phyloP scores from a whole-genome alignment of 345 rosid species.

The Chamaenerion angustifolium region DNA sequence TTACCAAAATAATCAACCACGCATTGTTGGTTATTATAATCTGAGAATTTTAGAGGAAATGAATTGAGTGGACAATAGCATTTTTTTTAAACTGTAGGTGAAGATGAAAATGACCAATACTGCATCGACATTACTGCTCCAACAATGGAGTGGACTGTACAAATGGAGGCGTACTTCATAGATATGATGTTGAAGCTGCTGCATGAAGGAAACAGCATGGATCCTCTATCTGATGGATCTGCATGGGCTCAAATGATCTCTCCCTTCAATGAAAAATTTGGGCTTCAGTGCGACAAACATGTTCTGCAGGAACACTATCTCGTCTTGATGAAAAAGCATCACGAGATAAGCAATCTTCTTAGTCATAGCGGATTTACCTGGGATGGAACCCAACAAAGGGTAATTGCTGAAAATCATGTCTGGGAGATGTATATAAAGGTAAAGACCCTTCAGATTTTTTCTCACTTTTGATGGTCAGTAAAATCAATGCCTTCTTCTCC shows the following conservation, averaged over 20 bases:
- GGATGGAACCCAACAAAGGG: constrained; percentile 43
- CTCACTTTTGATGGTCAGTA: too few species aligned
- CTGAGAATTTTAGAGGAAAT: too few species aligned
- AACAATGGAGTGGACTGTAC: constrained; percentile 37
- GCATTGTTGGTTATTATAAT: too few species aligned
- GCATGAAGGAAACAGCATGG: constrained; percentile 27
- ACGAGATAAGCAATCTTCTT: constrained; percentile 39
- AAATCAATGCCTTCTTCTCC: too few species aligned
- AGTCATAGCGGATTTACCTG: constrained; percentile 38
- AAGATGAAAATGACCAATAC: constrained; percentile 19
- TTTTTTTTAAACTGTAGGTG: constrained; percentile 18
- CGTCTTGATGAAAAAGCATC: constrained; percentile 49
- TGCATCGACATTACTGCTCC: constrained; percentile 14
- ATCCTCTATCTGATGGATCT: constrained; percentile 34
- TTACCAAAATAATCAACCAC: too few species aligned
- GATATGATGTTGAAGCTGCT: constrained; percentile 48
- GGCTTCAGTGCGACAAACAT: constrained; percentile 30
- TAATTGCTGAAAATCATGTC: constrained; percentile 30
- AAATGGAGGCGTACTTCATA: constrained; percentile 40
- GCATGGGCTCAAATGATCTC: constrained; percentile 46
- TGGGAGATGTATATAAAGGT: constrained; percentile 64
- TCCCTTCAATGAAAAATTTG: constrained; percentile 40
- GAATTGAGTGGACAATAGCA: neutral
- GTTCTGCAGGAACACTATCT: constrained; percentile 37
- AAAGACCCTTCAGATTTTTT: constrained; percentile 1